phyloP scores from a whole-genome alignment of 192 early-diverging fungal species.

The Coemansia sp. region DNA sequence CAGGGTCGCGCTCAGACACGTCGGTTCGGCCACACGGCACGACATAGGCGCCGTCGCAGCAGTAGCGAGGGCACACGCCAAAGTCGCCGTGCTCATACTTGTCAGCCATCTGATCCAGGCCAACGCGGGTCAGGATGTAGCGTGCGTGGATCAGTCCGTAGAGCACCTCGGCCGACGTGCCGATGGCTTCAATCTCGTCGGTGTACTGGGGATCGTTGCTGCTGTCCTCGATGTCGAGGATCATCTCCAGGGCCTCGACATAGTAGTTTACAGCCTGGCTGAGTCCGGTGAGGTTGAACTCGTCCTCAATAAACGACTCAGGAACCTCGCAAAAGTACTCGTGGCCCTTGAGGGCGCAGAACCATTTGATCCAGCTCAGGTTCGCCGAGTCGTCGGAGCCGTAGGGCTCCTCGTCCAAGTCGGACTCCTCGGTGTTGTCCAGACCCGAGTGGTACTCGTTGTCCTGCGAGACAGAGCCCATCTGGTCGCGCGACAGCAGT shows the following conservation, averaged over 20 bases:
- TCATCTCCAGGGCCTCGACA: conserved; percentile 91
- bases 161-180: conserved; percentile 82
- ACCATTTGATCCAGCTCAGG: conserved; percentile 75
- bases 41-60: conserved; percentile 59
- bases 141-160: conserved; percentile 95
- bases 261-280: conserved; percentile 76
- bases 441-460: conserved; percentile 25
- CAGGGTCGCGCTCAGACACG: conserved; percentile 60
- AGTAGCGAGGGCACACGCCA: conserved; percentile 69
- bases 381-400: conserved; percentile 40
- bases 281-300: conserved; percentile 97
- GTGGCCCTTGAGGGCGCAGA: conserved; percentile 67
- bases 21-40: conserved; percentile 73
- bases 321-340: conserved; percentile 76
- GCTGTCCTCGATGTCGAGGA: conserved; percentile 78
- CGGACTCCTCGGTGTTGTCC: conserved; percentile 44
- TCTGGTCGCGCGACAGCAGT: not conserved
- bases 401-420: conserved; percentile 40
- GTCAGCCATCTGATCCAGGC: conserved; percentile 78
- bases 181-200: conserved; percentile 71
- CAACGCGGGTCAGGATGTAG: conserved; percentile 83
- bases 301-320: conserved; percentile 86
- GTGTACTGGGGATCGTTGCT: conserved; percentile 52
- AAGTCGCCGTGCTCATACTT: conserved; percentile 76
- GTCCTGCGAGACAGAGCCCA: conserved; percentile 2